These are phyloP conservation scores for Rusavskia elegans DNA, from an alignment of 495 filamentous ascomycete genomes.

Conservation along the genomic window DNA sequence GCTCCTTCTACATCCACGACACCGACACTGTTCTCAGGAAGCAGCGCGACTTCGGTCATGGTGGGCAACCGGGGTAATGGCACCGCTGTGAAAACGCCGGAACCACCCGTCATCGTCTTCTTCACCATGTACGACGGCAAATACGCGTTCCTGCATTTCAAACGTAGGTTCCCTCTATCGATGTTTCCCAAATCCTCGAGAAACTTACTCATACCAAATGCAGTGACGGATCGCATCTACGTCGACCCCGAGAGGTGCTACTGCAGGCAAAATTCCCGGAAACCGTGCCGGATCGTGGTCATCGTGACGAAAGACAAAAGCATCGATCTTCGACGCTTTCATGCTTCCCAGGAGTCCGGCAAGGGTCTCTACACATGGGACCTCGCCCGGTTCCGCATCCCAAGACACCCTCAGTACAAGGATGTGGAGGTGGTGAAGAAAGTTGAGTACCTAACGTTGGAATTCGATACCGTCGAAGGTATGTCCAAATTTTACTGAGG, in stretches of 20 bases:
- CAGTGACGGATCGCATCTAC: constrained; percentile 2
- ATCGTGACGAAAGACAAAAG: constrained; percentile 5
- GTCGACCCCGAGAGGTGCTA: constrained; percentile 7
- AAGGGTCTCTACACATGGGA: constrained; percentile 12
- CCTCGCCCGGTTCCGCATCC: constrained; percentile 9
- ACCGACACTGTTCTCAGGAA: neutral
- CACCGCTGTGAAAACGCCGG: constrained; percentile 4
- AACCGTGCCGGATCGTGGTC: constrained; percentile 1
- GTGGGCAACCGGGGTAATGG: constrained; percentile 4
- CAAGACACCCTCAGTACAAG: constrained; percentile 5
- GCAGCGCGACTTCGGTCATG: constrained; percentile 6
- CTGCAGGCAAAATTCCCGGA: constrained; percentile 5
- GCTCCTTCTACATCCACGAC: neutral
- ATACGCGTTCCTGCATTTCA: constrained; percentile 10
- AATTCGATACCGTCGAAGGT: constrained; percentile 7
- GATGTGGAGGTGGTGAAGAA: constrained; percentile 4
- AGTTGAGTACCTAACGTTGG: constrained; percentile 5
- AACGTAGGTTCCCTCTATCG: neutral
- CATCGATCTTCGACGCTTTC: constrained; percentile 1
- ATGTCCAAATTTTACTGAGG: neutral
- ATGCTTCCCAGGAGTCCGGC: neutral
- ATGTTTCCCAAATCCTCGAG: too few species aligned
- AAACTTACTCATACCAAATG: neutral
- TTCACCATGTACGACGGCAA: constrained; percentile 7
- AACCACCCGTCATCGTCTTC: constrained; percentile 8